Evolutionary conservation across 2,329 filamentous ascomycete genomes (phyloP).

Genomic region (Metarhizium brunneum): DNA sequence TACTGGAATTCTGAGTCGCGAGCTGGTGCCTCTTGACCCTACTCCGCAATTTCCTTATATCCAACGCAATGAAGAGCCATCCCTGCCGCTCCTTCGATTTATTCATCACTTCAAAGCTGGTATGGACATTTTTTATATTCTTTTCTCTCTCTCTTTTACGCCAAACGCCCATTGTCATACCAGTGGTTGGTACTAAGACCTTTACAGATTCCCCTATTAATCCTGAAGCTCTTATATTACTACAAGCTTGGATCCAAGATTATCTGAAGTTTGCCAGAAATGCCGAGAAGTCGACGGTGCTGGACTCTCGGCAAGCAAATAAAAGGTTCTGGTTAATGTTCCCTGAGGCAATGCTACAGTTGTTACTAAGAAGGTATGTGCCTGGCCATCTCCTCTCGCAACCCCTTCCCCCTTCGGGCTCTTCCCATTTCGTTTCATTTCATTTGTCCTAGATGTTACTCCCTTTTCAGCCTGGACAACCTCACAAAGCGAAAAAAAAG

Average conservation of each 20-base stretch:
- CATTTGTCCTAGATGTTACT: neutral
- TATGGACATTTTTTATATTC: slow-evolving; percentile 9
- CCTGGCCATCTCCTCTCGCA: neutral
- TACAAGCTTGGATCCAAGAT: slow-evolving; percentile 41
- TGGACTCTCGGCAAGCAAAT: slow-evolving; percentile 35
- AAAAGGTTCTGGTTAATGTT: slow-evolving; percentile 42
- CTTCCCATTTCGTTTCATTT: neutral
- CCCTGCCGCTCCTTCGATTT: slow-evolving; percentile 25
- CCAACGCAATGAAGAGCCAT: slow-evolving; percentile 20
- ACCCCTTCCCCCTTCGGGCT: neutral
- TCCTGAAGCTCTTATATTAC: slow-evolving; percentile 30
- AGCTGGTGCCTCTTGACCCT: slow-evolving; percentile 27
- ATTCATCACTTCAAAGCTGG: slow-evolving; percentile 26
- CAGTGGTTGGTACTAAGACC: neutral
- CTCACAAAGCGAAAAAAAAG: neutral
- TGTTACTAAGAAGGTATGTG: slow-evolving; percentile 31
- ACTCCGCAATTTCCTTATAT: slow-evolving; percentile 37
- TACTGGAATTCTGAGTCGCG: slow-evolving; percentile 13
- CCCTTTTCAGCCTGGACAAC: neutral
- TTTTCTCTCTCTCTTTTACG: neutral
- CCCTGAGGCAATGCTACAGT: slow-evolving; percentile 35
- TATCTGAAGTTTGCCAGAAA: slow-evolving; percentile 33
- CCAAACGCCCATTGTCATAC: neutral
- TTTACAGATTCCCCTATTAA: slow-evolving; percentile 31
- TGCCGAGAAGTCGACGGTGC: slow-evolving; percentile 23